Evolutionary conservation across 768 basidiomycete species (phyloP), one percentile per base, ranked within the genome.

Genomic region (Polyporus arcularius): DNA sequence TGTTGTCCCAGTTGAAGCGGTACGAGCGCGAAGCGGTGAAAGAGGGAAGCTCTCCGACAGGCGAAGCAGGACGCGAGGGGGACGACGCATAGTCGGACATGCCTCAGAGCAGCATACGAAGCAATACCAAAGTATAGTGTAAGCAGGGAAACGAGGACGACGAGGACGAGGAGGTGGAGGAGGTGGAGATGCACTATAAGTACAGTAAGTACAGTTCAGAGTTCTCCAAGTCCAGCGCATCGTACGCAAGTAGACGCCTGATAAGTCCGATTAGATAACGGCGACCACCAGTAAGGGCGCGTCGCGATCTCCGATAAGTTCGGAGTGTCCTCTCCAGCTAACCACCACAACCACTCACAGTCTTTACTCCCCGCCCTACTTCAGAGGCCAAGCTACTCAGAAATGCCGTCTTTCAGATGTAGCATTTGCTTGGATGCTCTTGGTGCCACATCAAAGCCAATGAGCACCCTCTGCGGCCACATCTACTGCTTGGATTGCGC

Each of bases 1-100:
- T 45, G 28, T 46, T 80, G 67, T 92, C 91, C 88, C 89, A 93
- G 41, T 82, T 85, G 74, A 92, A 91, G 64, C 90, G 77, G 73
- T 86, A 92, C 4, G 85, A 83, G 8, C 82, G 81, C 12, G 86
- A 76, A 53, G 82, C 75, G 21, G 76, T 73, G 18, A 80, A 67
- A 31, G 76, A 71, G 67, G 80, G 75, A 21, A 81, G 73, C 8
- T 78, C 75, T 42, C 76, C 77, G 52, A 82, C 73, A 40, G 87
- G 85, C 4, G 85, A 82, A 32, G 78, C 77, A 42, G 87, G 83
- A 57, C 87, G 78, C 26, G 87, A 87, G 14, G 83, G 78, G 56
- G 75, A 78, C 7, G 86, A 86, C 55, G 73, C 72, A 68, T 75
- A 67, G 57, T 79, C 80, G 54, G 78, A 79, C 79, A 75, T 77